A percentile compares a stretch with the other conserved stretches of the same genome.
Conservation (phyloP, 1,284 basidiomycete species). For the Mycena citricolor region DNA sequence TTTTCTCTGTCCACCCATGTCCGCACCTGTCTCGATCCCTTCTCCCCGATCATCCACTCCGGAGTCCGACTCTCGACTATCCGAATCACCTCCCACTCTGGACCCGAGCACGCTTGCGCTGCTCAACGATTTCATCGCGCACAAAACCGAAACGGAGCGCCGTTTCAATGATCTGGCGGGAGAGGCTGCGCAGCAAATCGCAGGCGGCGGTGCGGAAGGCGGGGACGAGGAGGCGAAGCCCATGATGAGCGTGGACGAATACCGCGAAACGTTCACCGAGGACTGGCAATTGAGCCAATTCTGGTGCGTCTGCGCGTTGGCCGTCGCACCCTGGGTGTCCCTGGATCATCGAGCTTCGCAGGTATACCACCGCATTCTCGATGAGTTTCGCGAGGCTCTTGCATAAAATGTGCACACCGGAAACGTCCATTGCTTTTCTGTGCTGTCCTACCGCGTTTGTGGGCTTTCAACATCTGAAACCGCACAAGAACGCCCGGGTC, state of each 20-base stretch:
- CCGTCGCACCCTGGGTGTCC: conserved; percentile 1
- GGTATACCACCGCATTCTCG: conserved; percentile 43
- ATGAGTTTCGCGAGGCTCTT: conserved; percentile 34
- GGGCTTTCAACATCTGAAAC: conserved; percentile 41
- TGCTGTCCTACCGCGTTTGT: conserved; percentile 47
- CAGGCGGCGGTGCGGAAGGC: conserved; percentile 29
- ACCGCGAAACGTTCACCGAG: conserved; percentile 41
- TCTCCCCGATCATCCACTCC: conserved; percentile 29
- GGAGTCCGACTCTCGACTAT: conserved; percentile 27
- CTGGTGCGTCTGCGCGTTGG: conserved; percentile 36
- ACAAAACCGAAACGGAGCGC: conserved; percentile 41
- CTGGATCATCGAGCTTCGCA: conserved; percentile 22
- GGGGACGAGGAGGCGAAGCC: conserved; percentile 27
- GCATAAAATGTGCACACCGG: conserved; percentile 31
- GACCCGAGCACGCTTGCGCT: conserved; percentile 39
- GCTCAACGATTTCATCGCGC: conserved; percentile 37
- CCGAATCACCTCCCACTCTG: conserved; percentile 38
- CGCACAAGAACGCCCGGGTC: conserved; percentile 32
- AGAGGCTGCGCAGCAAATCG: conserved; percentile 32
- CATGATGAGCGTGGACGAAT: conserved; percentile 44
- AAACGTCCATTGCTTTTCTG: conserved; percentile 40
- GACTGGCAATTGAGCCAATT: conserved; percentile 51
- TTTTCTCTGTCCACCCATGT: neutral
- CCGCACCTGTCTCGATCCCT: conserved; percentile 2
- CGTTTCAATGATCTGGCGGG: conserved; percentile 39